A percentile compares a stretch with the other conserved stretches of the same genome.
Conservation (phyloP, 495 filamentous ascomycete genomes). For the Glutinoglossum americanum region DNA sequence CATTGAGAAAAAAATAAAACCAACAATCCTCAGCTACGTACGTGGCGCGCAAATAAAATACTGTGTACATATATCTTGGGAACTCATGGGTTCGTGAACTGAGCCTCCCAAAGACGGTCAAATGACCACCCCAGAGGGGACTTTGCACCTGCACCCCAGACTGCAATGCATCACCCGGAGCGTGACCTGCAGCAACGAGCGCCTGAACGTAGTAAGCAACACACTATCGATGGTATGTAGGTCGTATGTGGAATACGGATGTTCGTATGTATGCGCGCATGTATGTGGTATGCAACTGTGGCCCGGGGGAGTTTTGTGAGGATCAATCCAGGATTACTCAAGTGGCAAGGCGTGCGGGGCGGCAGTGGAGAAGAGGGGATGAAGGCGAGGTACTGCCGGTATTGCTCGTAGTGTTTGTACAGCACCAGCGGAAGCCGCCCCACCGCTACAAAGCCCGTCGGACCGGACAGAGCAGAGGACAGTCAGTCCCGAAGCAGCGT, state of each 20-base stretch:
- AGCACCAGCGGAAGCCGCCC: not conserved
- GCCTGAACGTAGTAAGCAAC: not conserved
- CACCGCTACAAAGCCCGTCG: not conserved
- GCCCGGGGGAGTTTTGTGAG: no score
- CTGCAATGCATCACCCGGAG: not conserved
- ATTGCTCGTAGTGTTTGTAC: no score
- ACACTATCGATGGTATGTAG: not conserved
- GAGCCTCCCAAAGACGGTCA: not conserved
- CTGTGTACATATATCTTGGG: no score
- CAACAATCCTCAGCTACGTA: no score
- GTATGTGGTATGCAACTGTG: no score
- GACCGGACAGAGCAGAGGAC: not conserved
- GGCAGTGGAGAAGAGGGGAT: no score
- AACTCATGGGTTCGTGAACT: not conserved
- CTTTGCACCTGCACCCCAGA: not conserved
- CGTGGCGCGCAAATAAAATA: no score
- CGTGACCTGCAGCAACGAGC: not conserved
- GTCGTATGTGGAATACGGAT: not conserved
- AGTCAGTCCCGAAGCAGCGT: not conserved
- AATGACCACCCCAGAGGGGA: not conserved
- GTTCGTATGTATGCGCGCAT: not conserved
- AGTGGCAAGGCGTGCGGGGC: no score
- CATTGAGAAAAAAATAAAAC: no score
- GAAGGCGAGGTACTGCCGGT: no score
- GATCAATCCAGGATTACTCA: no score